Conservation (phyloP, 805 yeast species). For the Lipomyces starkeyi region DNA sequence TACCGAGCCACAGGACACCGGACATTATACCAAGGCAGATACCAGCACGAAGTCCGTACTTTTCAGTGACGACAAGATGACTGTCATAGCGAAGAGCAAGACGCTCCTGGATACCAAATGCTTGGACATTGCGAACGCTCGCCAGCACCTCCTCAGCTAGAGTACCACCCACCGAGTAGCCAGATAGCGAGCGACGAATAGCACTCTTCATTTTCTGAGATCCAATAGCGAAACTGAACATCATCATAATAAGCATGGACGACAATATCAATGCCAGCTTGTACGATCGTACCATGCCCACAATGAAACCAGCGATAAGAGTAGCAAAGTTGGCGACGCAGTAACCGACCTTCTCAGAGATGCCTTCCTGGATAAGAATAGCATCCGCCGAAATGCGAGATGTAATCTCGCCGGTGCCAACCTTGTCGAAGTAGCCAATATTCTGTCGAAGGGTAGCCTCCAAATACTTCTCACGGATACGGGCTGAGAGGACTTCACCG, state of each 20-base stretch:
- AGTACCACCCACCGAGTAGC: constrained; percentile 41
- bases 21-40: constrained; percentile 43
- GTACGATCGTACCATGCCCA: constrained; percentile 49
- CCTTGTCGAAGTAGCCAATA: constrained; percentile 51
- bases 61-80: constrained; percentile 42
- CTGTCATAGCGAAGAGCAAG: constrained; percentile 46
- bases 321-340: constrained; percentile 50
- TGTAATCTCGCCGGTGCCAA: constrained; percentile 53
- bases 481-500: constrained; percentile 52
- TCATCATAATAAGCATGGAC: constrained; percentile 45
- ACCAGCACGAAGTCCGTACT: constrained; percentile 35
- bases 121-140: constrained; percentile 51
- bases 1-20: constrained; percentile 38
- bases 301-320: constrained; percentile 49
- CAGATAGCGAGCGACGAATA: constrained; percentile 28
- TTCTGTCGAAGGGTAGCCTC: constrained; percentile 50
- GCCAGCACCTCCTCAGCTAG: constrained; percentile 52
- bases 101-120: constrained; percentile 51
- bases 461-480: constrained; percentile 50
- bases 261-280: constrained; percentile 48
- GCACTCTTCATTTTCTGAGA: constrained; percentile 39
- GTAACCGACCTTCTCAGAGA: constrained; percentile 52
- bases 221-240: constrained; percentile 36
- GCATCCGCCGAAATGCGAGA: constrained; percentile 53
- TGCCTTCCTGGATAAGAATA: constrained; percentile 51